Percentiles rank a stretch among this genome's conserved stretches.
These are phyloP conservation scores for Ophiocordyceps camponoti-saundersi DNA, from an alignment of 2,329 filamentous ascomycete species.

Conservation along the genomic window DNA sequence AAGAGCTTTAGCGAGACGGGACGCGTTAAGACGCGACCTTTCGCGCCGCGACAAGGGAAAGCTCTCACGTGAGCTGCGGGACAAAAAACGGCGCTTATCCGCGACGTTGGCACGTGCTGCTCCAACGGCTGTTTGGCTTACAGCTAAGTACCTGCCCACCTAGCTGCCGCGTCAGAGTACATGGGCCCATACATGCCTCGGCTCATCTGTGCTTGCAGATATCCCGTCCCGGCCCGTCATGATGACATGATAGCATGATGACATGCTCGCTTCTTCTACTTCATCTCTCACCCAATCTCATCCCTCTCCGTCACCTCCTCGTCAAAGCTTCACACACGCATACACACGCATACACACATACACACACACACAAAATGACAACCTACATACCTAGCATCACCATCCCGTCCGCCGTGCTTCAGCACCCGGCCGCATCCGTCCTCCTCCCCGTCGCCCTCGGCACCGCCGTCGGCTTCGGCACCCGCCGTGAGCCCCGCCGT, in stretches of 20 bases:
- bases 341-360: background rate
- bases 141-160: background rate
- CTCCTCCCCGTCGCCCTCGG: constrained; percentile 61
- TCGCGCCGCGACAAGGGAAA: background rate
- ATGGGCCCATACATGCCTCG: background rate
- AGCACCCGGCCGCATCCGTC: constrained; percentile 54
- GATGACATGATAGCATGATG: background rate
- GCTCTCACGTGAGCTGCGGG: too few species aligned
- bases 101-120: background rate
- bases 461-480: constrained; percentile 53
- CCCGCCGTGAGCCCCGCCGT: constrained; percentile 33
- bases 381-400: constrained; percentile 65
- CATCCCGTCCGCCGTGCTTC: constrained; percentile 54
- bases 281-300: background rate
- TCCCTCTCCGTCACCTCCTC: background rate
- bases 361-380: constrained; percentile 42
- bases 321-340: background rate
- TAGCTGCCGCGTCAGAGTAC: background rate
- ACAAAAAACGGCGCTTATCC: too few species aligned
- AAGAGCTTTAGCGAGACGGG: background rate
- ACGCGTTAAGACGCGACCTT: constrained; percentile 14
- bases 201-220: background rate
- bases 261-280: background rate
- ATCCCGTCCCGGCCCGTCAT: background rate
- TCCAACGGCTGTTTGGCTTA: background rate